phyloP scores from a whole-genome alignment of 192 early-diverging fungal species.

The Coemansia sp. region DNA sequence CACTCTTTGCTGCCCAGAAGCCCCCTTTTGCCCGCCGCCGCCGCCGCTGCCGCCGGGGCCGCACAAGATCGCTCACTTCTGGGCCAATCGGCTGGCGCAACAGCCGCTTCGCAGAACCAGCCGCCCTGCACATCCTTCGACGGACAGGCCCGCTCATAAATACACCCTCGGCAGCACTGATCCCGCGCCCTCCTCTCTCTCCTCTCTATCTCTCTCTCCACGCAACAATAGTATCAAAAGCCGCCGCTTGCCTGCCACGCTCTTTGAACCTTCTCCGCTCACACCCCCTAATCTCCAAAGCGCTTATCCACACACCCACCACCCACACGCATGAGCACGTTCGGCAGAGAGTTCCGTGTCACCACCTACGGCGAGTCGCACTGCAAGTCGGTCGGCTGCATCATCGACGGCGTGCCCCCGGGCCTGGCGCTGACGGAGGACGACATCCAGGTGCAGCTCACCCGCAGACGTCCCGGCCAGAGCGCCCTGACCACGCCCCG shows the following conservation, averaged over 20 bases:
- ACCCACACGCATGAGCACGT: conserved; percentile 64
- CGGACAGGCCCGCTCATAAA: too few relatives aligned
- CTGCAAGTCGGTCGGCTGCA: conserved; percentile 96
- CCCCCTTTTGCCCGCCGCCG: too few relatives aligned
- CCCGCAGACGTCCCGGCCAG: conserved; percentile 92
- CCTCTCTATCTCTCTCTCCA: neutral
- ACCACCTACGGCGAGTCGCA: conserved; percentile 98
- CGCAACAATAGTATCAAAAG: too few relatives aligned
- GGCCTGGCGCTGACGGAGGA: conserved; percentile 85
- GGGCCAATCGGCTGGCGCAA: too few relatives aligned
- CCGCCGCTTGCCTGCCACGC: too few relatives aligned
- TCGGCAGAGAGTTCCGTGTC: conserved; percentile 81
- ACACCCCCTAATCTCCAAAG: neutral
- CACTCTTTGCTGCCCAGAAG: too few relatives aligned
- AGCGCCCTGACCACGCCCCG: conserved; percentile 95
- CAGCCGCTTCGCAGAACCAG: too few relatives aligned
- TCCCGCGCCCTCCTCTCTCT: neutral
- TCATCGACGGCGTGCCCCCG: conserved; percentile 94
- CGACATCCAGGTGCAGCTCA: conserved; percentile 92
- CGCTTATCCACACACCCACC: neutral
- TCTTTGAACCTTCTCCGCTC: conserved; percentile 1
- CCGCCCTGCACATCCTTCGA: too few relatives aligned
- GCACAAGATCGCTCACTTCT: too few relatives aligned
- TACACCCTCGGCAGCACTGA: neutral
- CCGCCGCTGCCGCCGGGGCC: too few relatives aligned